Percentiles rank a stretch among this genome's conserved stretches.
phyloP scores from a whole-genome alignment of 352 stramenopile genomes.

The Globisporangium uncinulatum region DNA sequence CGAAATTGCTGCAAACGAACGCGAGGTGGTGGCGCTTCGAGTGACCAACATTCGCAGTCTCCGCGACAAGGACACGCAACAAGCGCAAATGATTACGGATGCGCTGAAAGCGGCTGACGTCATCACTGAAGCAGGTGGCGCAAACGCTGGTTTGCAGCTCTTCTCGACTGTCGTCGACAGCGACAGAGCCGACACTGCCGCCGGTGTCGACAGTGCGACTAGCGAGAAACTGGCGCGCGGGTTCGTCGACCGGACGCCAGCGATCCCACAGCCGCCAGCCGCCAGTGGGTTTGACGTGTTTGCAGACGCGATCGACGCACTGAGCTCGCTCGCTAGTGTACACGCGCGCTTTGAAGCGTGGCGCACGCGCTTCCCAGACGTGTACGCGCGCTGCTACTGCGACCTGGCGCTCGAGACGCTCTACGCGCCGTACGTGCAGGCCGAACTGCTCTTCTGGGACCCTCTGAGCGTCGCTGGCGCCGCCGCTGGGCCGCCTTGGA shows the following conservation, averaged over 20 bases:
- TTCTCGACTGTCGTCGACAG: constrained; percentile 1
- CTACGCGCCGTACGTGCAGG: constrained; percentile 54
- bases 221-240: constrained; percentile 13
- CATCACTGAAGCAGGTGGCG: constrained; percentile 3
- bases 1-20: constrained; percentile 41
- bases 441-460: constrained; percentile 64
- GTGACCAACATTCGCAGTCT: constrained; percentile 9
- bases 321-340: constrained; percentile 56
- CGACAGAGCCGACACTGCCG: background rate
- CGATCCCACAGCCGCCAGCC: background rate
- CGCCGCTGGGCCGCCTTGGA: constrained; percentile 13
- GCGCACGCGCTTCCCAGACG: constrained; percentile 59
- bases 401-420: constrained; percentile 55
- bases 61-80: constrained; percentile 1
- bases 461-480: constrained; percentile 27
- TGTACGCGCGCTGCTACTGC: constrained; percentile 63
- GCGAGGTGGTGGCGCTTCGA: constrained; percentile 20
- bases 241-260: constrained; percentile 18
- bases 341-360: constrained; percentile 64
- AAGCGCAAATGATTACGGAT: constrained; percentile 1
- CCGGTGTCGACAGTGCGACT: background rate
- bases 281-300: constrained; percentile 29
- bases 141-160: constrained; percentile 1
- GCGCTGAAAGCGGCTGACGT: background rate
- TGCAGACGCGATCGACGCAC: constrained; percentile 60